Conservation (phyloP, 192 early-diverging fungal genomes). For the Coemansia sp. region DNA sequence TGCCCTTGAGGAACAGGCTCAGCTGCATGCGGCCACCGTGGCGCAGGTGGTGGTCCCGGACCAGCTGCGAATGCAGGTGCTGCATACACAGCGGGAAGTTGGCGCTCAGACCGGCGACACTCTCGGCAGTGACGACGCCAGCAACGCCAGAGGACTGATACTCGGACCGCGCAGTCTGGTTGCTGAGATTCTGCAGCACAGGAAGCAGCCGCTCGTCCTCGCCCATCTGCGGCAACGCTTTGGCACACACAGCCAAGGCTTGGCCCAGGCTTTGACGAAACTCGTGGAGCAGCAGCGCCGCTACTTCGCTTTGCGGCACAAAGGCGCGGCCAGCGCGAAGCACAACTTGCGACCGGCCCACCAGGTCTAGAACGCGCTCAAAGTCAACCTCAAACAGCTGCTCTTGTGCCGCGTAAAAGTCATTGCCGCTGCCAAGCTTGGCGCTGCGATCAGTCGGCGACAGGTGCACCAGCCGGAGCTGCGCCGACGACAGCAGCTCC, state of each 20-base stretch:
- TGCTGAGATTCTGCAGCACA: conserved; percentile 79
- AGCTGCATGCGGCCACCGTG: conserved; percentile 89
- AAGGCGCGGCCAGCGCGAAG: conserved; percentile 64
- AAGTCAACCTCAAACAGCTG: conserved; percentile 64
- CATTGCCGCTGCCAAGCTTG: conserved; percentile 5
- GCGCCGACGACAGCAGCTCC: conserved; percentile 35
- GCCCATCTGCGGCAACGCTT: conserved; percentile 78
- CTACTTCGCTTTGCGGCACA: conserved; percentile 70
- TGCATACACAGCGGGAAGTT: conserved; percentile 94
- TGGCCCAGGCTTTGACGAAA: conserved; percentile 63
- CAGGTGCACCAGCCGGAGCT: conserved; percentile 23
- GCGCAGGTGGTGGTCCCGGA: conserved; percentile 73
- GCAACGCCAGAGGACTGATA: conserved; percentile 57
- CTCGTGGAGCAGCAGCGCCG: conserved; percentile 70
- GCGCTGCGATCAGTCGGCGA: conserved; percentile 14
- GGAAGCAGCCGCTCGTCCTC: conserved; percentile 91
- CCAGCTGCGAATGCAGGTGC: conserved; percentile 69
- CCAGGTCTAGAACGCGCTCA: conserved; percentile 63
- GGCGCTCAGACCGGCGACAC: conserved; percentile 62
- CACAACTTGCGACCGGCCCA: conserved; percentile 59
- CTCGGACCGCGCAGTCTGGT: conserved; percentile 70
- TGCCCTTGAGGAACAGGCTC: conserved; percentile 93
- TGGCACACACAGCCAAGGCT: conserved; percentile 62
- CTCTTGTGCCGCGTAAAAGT: conserved; percentile 39
- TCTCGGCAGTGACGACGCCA: conserved; percentile 62